Conservation (phyloP, 352 stramenopile species). For the Nothophytophthora sp. region DNA sequence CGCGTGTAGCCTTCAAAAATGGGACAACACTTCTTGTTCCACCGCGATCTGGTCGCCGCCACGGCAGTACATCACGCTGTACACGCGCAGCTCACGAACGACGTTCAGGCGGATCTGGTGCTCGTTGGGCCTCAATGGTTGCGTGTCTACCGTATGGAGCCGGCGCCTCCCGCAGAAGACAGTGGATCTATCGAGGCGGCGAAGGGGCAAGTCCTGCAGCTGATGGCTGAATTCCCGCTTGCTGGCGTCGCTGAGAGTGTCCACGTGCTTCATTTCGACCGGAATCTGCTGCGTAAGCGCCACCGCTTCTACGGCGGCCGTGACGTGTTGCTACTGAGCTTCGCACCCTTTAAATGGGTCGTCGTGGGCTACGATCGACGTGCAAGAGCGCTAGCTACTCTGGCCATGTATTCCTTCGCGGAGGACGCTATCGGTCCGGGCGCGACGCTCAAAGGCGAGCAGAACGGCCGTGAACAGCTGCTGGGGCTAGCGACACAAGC, state of each 20-base stretch:
- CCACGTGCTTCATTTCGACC: conserved; percentile 74
- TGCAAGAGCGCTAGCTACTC: conserved; percentile 45
- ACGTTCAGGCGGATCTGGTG: conserved; percentile 71
- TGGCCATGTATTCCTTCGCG: conserved; percentile 82
- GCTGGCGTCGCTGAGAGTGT: conserved; percentile 72
- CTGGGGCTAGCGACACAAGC: conserved; percentile 62
- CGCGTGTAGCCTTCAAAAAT: no score
- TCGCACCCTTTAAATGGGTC: conserved; percentile 78
- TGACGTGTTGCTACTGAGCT: conserved; percentile 79
- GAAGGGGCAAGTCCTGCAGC: conserved; percentile 72
- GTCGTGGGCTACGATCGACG: conserved; percentile 75
- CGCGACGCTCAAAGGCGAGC: conserved; percentile 80
- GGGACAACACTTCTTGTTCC: conserved; percentile 86
- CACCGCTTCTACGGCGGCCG: conserved; percentile 73
- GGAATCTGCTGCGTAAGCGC: conserved; percentile 62
- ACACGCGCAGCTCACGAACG: conserved; percentile 66
- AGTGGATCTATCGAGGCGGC: conserved; percentile 5
- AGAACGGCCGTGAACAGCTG: conserved; percentile 73
- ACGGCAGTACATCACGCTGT: conserved; percentile 79
- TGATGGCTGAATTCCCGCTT: conserved; percentile 71
- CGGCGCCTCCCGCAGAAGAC: conserved; percentile 25
- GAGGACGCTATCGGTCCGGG: conserved; percentile 82
- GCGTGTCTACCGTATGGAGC: conserved; percentile 82
- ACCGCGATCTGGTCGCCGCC: conserved; percentile 78
- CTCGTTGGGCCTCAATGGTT: conserved; percentile 73